Evolutionary conservation across 352 stramenopile species (phyloP).

Genomic region (Pythium folliculosum): DNA sequence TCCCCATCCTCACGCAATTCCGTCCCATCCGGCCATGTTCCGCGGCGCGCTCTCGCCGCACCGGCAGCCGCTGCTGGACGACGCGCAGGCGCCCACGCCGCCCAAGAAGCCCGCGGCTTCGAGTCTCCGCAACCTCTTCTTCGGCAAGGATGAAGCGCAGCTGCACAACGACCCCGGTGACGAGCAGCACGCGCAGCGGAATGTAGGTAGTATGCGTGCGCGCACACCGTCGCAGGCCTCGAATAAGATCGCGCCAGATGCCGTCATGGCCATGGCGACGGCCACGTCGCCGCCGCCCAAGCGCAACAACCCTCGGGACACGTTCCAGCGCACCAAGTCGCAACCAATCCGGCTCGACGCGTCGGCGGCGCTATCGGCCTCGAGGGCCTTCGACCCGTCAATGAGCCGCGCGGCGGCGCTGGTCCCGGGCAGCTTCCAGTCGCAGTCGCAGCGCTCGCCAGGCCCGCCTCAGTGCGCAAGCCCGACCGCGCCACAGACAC

Average conservation of each 20-base stretch:
- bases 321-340: conserved; percentile 21
- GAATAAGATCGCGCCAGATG: background rate
- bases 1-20: too few species aligned
- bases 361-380: conserved; percentile 16
- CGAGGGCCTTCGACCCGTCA: conserved; percentile 15
- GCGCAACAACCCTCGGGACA: conserved; percentile 14
- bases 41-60: conserved; percentile 12
- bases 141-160: conserved; percentile 8
- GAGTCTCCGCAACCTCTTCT: conserved; percentile 14
- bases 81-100: conserved; percentile 1
- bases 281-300: background rate
- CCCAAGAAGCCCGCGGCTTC: background rate
- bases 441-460: background rate
- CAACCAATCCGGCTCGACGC: conserved; percentile 21
- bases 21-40: conserved; percentile 6
- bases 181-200: background rate
- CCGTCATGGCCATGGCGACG: background rate
- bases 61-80: conserved; percentile 7
- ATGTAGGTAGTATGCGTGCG: background rate
- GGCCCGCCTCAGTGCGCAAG: background rate
- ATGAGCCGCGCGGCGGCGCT: conserved; percentile 20
- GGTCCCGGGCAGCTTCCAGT: background rate
- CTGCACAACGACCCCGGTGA: background rate
- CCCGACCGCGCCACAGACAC: background rate
- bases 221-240: background rate